phyloP scores from a whole-genome alignment of 1,284 basidiomycete genomes.

The Marasmius sp. region DNA sequence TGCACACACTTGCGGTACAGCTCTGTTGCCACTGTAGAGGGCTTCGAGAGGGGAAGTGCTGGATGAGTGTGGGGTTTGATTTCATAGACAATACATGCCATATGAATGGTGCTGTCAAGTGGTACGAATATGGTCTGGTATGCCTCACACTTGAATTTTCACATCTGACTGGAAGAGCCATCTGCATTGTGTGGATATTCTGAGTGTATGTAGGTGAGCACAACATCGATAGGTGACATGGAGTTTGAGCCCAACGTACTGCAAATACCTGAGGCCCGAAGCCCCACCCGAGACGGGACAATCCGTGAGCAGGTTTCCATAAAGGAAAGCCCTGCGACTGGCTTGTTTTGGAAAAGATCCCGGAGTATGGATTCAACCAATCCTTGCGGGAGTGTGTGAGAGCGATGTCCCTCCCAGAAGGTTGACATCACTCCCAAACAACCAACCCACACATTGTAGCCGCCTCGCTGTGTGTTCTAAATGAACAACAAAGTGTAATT shows the following conservation, averaged over 20 bases:
- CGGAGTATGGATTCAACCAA: no score
- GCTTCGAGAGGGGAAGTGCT: background rate
- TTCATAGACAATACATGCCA: slow-evolving; percentile 1
- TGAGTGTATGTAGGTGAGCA: background rate
- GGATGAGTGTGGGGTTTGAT: slow-evolving; percentile 1
- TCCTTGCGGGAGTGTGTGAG: background rate
- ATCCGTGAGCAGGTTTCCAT: background rate
- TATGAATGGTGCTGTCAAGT: background rate
- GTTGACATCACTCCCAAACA: no score
- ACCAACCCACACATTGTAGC: no score
- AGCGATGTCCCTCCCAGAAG: no score
- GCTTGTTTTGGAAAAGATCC: no score
- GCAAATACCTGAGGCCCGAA: no score
- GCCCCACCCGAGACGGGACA: background rate
- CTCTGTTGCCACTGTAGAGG: background rate
- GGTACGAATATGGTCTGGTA: background rate
- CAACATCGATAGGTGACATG: no score
- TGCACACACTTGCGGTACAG: slow-evolving; percentile 1
- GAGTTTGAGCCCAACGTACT: no score
- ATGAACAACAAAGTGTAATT: no score
- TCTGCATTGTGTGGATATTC: background rate
- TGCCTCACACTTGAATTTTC: background rate
- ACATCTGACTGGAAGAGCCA: background rate
- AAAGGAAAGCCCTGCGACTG: no score
- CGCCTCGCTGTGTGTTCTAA: no score